Percentiles rank a stretch among this genome's conserved stretches.
Conservation (phyloP, 768 basidiomycete species). For the Rhodotorula diobovata region DNA sequence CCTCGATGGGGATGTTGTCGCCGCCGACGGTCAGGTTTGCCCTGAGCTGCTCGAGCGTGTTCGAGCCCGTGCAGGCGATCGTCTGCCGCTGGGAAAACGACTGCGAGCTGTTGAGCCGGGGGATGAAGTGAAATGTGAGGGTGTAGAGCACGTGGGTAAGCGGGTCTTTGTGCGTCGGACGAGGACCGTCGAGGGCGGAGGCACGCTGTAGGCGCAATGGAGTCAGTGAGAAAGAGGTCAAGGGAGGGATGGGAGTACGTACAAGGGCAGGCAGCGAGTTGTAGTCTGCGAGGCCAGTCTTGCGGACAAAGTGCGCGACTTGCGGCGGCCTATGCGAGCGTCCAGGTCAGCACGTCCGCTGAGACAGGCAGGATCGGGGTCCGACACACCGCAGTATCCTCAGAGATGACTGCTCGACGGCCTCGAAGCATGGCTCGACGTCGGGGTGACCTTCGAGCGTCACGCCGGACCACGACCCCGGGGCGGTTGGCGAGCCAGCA, state of each 20-base stretch:
- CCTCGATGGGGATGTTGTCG: background rate
- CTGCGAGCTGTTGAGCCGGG: background rate
- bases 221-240: background rate
- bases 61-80: constrained; percentile 12
- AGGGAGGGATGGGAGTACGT: background rate
- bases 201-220: constrained; percentile 4
- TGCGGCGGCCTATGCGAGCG: background rate
- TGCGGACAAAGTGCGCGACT: background rate
- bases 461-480: background rate
- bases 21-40: background rate
- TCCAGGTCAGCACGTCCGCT: background rate
- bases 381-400: background rate
- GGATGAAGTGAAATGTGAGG: constrained; percentile 11
- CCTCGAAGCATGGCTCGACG: background rate
- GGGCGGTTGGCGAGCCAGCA: background rate
- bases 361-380: background rate
- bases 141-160: constrained; percentile 13
- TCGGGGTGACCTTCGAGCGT: background rate
- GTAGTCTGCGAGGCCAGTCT: background rate
- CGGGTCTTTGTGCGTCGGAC: background rate
- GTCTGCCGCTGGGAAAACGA: background rate
- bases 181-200: background rate
- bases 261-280: constrained; percentile 12
- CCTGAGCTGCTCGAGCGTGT: constrained; percentile 11
- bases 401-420: background rate